phyloP scores from a whole-genome alignment of 1,284 basidiomycete genomes.

The Hortiboletus rubellus region DNA sequence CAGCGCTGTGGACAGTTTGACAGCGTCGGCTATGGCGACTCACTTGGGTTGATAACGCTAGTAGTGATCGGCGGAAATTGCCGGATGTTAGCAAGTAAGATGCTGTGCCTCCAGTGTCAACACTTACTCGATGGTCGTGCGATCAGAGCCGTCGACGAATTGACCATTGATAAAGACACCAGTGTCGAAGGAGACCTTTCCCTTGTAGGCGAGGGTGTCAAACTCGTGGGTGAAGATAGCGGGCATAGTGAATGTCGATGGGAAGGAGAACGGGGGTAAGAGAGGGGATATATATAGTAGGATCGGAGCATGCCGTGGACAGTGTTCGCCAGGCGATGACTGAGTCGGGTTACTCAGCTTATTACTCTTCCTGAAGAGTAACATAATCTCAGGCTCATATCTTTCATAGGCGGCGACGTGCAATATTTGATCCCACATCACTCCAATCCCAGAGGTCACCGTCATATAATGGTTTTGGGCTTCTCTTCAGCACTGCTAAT shows the following conservation, averaged over 20 bases:
- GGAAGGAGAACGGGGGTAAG: neutral
- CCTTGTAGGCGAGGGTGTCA: conserved; percentile 67
- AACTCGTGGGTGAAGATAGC: conserved; percentile 58
- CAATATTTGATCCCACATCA: too few species aligned
- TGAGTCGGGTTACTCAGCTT: too few species aligned
- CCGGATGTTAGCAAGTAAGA: neutral
- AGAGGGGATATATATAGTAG: conserved; percentile 23
- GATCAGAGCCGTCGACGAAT: conserved; percentile 70
- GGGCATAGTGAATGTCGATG: conserved; percentile 40
- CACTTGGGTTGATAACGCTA: conserved; percentile 76
- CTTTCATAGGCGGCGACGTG: too few species aligned
- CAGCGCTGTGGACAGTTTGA: neutral
- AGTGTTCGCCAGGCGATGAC: too few species aligned
- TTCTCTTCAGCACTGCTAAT: too few species aligned
- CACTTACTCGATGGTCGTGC: conserved; percentile 66
- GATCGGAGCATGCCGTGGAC: conserved; percentile 1
- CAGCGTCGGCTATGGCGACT: conserved; percentile 5
- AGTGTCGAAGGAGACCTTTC: conserved; percentile 64
- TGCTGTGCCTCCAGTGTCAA: neutral
- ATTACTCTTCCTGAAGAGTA: too few species aligned
- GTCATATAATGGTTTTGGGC: too few species aligned
- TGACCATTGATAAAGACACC: conserved; percentile 85
- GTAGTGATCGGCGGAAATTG: neutral
- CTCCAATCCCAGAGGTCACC: too few species aligned
- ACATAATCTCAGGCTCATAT: neutral